A percentile compares a stretch with the other conserved stretches of the same genome.
Evolutionary conservation across 1,284 basidiomycete genomes (phyloP).

Genomic region (Marasmius fiardii): DNA sequence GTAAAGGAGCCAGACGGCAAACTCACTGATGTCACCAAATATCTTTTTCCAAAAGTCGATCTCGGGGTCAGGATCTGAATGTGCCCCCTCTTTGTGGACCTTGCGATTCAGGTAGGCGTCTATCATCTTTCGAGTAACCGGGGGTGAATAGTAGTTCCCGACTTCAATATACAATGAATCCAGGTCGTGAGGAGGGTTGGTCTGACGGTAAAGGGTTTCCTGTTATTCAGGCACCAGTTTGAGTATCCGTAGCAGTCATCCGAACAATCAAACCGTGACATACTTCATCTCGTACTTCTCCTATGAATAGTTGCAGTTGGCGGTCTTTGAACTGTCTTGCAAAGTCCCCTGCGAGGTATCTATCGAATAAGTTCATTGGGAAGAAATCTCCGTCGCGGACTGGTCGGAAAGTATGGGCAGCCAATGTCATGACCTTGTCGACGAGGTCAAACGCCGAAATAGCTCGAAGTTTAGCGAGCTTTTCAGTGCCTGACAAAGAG

Average conservation of each 20-base stretch:
- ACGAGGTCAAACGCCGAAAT: slow-evolving; percentile 11
- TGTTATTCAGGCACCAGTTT: not conserved
- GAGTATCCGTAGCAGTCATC: not conserved
- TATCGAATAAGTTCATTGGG: slow-evolving; percentile 12
- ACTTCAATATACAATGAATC: slow-evolving; percentile 12
- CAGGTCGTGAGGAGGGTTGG: slow-evolving; percentile 14
- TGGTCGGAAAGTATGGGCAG: slow-evolving; percentile 13
- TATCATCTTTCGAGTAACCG: slow-evolving; percentile 10
- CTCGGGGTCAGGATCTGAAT: slow-evolving; percentile 12
- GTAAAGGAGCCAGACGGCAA: not conserved
- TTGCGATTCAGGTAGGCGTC: slow-evolving; percentile 13
- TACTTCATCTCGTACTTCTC: slow-evolving; percentile 15
- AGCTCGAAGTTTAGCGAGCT: slow-evolving; percentile 11
- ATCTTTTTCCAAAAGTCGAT: slow-evolving; percentile 16
- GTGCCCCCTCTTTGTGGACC: slow-evolving; percentile 9
- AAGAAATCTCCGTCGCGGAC: slow-evolving; percentile 13
- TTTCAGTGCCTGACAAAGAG: slow-evolving; percentile 10
- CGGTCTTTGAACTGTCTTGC: slow-evolving; percentile 12
- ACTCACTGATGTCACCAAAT: slow-evolving; percentile 14
- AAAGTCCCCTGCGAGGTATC: slow-evolving; percentile 12
- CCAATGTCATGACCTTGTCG: slow-evolving; percentile 11
- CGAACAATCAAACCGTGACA: not conserved
- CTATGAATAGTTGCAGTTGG: slow-evolving; percentile 10
- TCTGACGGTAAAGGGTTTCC: slow-evolving; percentile 16
- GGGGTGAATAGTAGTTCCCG: slow-evolving; percentile 15